phyloP scores from a whole-genome alignment of 2,329 filamentous ascomycete species.

The Blastomyces gilchristii region DNA sequence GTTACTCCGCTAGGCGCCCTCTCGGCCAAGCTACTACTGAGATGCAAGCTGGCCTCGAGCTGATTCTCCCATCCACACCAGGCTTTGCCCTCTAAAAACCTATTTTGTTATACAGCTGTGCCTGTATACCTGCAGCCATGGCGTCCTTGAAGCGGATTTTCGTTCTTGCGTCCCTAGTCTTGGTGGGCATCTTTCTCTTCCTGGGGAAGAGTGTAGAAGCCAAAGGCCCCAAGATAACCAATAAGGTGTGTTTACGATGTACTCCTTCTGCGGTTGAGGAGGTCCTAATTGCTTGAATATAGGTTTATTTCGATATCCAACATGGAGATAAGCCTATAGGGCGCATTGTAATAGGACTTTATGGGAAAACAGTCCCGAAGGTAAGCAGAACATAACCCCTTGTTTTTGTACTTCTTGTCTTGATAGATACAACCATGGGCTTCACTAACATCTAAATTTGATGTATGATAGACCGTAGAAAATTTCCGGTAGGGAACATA shows the following conservation, averaged over 20 bases:
- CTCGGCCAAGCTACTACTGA: neutral
- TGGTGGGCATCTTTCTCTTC: conserved; percentile 64
- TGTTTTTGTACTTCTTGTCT: conserved; percentile 14
- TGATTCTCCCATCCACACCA: neutral
- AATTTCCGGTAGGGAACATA: conserved; percentile 46
- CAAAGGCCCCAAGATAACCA: conserved; percentile 89
- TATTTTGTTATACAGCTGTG: neutral
- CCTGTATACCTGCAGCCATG: conserved; percentile 42
- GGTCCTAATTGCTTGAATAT: neutral
- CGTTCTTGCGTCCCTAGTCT: conserved; percentile 62
- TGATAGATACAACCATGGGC: neutral
- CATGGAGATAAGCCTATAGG: conserved; percentile 53
- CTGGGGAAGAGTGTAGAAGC: conserved; percentile 65
- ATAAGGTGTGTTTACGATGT: conserved; percentile 52
- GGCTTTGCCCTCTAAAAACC: neutral
- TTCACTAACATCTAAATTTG: conserved; percentile 2
- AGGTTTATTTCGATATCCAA: conserved; percentile 57
- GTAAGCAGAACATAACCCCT: conserved; percentile 25
- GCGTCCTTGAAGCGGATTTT: conserved; percentile 61
- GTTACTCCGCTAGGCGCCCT: neutral
- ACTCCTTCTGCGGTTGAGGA: neutral
- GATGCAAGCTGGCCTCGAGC: conserved; percentile 30
- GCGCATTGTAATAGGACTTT: conserved; percentile 53
- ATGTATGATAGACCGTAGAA: conserved; percentile 46
- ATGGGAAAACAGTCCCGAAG: conserved; percentile 58